Conservation (phyloP, 768 basidiomycete genomes). For the Mycena metata region DNA sequence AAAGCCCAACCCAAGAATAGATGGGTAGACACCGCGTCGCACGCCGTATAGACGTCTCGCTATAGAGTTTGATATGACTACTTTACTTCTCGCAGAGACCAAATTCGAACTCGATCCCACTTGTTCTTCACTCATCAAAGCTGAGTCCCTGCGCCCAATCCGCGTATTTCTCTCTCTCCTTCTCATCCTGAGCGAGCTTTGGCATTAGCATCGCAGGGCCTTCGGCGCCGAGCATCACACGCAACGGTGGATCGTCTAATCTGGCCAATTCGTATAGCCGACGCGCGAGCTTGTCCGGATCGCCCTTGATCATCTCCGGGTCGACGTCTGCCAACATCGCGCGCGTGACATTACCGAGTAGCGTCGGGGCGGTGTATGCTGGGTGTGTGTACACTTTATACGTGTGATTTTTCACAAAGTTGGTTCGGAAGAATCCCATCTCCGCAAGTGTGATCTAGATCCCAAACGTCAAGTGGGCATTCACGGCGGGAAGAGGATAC, state of each 20-base stretch:
- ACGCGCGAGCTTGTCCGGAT: slow-evolving; percentile 25
- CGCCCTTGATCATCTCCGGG: slow-evolving; percentile 20
- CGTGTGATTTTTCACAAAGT: slow-evolving; percentile 23
- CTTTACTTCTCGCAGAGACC: no score
- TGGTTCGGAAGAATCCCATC: slow-evolving; percentile 28
- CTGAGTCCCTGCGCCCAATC: slow-evolving; percentile 18
- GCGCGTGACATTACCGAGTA: slow-evolving; percentile 22
- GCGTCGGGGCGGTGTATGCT: slow-evolving; percentile 13
- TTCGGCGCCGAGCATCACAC: slow-evolving; percentile 20
- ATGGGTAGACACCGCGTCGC: no score
- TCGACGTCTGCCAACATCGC: slow-evolving; percentile 10
- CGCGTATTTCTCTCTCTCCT: slow-evolving; percentile 25
- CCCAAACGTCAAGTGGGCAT: background rate
- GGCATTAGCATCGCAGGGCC: slow-evolving; percentile 8
- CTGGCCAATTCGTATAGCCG: slow-evolving; percentile 16
- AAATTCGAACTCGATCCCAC: background rate
- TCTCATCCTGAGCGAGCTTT: slow-evolving; percentile 16
- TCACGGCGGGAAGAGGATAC: background rate
- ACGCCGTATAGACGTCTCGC: no score
- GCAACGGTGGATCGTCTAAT: slow-evolving; percentile 20
- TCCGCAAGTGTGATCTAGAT: slow-evolving; percentile 25
- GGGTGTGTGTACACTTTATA: slow-evolving; percentile 20
- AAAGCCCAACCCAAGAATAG: no score
- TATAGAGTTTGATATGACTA: no score
- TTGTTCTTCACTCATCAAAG: slow-evolving; percentile 14